Percentiles rank a stretch among this genome's conserved stretches.
Conservation (phyloP, 2,329 filamentous ascomycete genomes). For the Hyphodiscus sp. region DNA sequence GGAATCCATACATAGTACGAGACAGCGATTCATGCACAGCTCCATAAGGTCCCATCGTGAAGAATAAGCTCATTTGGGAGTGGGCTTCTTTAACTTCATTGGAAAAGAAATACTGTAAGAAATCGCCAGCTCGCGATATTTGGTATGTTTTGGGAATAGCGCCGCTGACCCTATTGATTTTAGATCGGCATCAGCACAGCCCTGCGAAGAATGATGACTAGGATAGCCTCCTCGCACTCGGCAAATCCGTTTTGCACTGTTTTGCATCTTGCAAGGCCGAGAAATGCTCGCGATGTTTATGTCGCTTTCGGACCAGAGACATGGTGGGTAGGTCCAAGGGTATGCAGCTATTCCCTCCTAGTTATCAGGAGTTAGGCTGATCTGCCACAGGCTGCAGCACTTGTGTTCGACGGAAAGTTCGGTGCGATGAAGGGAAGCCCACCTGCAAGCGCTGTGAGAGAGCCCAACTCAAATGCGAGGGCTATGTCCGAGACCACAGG, state of each 20-base stretch:
- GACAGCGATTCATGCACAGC: not conserved
- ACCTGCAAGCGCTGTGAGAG: constrained; percentile 8
- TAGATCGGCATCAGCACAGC: not conserved
- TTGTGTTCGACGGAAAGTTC: constrained; percentile 5
- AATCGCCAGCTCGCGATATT: not conserved
- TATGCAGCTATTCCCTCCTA: not conserved
- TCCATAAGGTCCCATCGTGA: not conserved
- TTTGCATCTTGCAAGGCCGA: not conserved
- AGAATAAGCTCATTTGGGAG: not conserved
- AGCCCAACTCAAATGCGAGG: constrained; percentile 1
- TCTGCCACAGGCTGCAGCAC: constrained; percentile 4
- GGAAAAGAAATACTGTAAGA: not conserved
- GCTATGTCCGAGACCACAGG: constrained; percentile 1
- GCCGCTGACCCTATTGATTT: not conserved
- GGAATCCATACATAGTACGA: not conserved
- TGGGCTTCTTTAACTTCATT: not conserved
- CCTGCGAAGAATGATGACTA: not conserved
- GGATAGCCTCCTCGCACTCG: too few species aligned
- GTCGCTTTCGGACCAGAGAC: not conserved
- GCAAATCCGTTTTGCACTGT: too few species aligned
- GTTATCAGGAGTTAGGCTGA: not conserved
- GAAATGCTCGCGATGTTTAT: not conserved
- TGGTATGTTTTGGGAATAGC: not conserved
- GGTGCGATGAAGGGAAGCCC: constrained; percentile 13
- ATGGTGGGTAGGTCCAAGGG: constrained; percentile 2